Conservation (phyloP, 345 rosid species). For the Populus euphratica region DNA sequence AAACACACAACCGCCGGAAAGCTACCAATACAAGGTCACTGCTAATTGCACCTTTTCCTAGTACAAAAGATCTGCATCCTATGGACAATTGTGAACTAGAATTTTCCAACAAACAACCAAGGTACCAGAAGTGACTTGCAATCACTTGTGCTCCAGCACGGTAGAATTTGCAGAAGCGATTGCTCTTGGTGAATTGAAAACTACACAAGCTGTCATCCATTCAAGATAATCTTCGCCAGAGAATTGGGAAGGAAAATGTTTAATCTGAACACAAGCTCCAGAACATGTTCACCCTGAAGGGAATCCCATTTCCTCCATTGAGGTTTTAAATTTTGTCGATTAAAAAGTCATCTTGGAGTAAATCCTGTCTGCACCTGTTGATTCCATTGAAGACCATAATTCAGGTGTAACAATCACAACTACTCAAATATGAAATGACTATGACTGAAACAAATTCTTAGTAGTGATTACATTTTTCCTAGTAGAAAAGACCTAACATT, state of each 20-base stretch:
- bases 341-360: neutral
- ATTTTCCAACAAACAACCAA: neutral
- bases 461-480: neutral
- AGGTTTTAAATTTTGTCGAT: neutral
- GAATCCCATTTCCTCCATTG: neutral
- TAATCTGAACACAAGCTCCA: neutral
- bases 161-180: neutral
- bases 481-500: neutral
- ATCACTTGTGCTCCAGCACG: neutral
- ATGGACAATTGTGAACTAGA: neutral
- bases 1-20: neutral
- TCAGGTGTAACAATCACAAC: neutral
- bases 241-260: neutral
- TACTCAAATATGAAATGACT: neutral
- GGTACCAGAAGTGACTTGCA: neutral
- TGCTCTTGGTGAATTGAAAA: neutral
- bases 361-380: conserved; percentile 13
- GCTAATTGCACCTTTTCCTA: neutral
- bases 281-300: neutral
- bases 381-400: neutral
- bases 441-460: neutral
- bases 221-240: neutral
- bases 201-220: neutral
- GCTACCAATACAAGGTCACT: neutral
- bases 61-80: neutral